Percentiles rank a stretch among this genome's conserved stretches.
Conservation (phyloP, 768 basidiomycete genomes). For the Candolleomyces eurysporus region DNA sequence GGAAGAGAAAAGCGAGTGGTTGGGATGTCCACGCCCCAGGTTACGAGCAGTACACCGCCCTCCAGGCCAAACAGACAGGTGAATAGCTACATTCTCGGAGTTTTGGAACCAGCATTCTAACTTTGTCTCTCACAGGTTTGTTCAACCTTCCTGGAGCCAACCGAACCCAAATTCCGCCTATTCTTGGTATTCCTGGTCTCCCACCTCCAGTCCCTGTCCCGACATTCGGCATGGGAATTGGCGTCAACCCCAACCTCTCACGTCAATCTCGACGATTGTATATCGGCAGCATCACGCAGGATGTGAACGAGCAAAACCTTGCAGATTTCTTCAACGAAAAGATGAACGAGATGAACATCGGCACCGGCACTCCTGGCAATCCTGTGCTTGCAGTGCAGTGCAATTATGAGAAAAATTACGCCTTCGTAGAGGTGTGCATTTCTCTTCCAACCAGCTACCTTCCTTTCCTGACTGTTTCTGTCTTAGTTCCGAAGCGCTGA, state of each 20-base stretch:
- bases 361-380: slow-evolving; percentile 81
- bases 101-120: slow-evolving; percentile 9
- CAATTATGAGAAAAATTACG: slow-evolving; percentile 98
- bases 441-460: not conserved
- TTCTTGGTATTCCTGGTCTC: slow-evolving; percentile 76
- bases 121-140: slow-evolving; percentile 47
- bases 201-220: slow-evolving; percentile 83
- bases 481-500: slow-evolving; percentile 96
- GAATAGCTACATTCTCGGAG: slow-evolving; percentile 14
- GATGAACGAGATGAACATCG: slow-evolving; percentile 91
- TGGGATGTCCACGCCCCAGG: slow-evolving; percentile 98
- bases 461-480: slow-evolving; percentile 9
- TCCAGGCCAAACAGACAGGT: slow-evolving; percentile 99
- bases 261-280: slow-evolving; percentile 94
- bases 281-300: slow-evolving; percentile 93
- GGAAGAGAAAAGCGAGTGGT: slow-evolving; percentile 85
- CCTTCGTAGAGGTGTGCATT: slow-evolving; percentile 86
- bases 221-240: slow-evolving; percentile 84
- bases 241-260: slow-evolving; percentile 83
- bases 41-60: slow-evolving; percentile 90
- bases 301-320: slow-evolving; percentile 90
- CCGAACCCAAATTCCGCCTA: slow-evolving; percentile 81
- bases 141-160: slow-evolving; percentile 97
- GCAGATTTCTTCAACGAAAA: slow-evolving; percentile 94
- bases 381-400: slow-evolving; percentile 93